phyloP scores from a whole-genome alignment of 2,329 filamentous ascomycete species.

The Beauveria rudraprayagi region DNA sequence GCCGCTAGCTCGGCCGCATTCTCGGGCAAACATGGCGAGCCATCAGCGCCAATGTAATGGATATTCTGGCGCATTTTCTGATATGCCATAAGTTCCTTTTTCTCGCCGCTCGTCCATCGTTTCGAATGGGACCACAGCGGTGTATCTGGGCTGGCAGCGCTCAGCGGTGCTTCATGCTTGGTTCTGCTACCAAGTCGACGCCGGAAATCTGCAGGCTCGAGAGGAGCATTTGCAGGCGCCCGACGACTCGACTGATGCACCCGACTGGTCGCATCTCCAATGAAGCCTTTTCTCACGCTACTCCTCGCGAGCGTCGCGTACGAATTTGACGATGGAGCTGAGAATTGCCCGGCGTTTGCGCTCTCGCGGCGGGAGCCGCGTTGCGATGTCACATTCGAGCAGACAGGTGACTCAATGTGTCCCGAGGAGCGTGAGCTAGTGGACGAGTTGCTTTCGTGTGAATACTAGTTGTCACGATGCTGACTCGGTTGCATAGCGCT shows the following conservation, averaged over 20 bases:
- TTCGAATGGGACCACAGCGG: conserved; percentile 11
- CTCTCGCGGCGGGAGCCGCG: neutral
- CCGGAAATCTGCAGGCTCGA: neutral
- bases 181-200: neutral
- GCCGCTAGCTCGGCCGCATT: conserved; percentile 12
- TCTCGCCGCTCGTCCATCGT: conserved; percentile 14
- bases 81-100: conserved; percentile 13
- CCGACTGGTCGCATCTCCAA: neutral
- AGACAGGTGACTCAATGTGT: neutral
- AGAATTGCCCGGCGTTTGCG: neutral
- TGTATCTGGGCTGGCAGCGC: neutral
- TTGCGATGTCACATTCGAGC: neutral
- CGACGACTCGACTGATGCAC: neutral
- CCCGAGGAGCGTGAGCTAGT: conserved; percentile 6
- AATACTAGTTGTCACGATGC: conserved; percentile 11
- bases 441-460: conserved; percentile 10
- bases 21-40: conserved; percentile 16
- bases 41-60: conserved; percentile 9
- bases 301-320: neutral
- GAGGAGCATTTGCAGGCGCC: neutral
- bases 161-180: neutral
- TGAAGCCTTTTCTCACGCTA: neutral
- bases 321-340: neutral
- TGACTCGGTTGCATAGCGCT: neutral
- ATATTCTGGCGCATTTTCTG: conserved; percentile 15